Evolutionary conservation across 495 filamentous ascomycete genomes (phyloP), one percentile per base, ranked within the genome.

Genomic region (Umbilicaria muhlenbergii): DNA sequence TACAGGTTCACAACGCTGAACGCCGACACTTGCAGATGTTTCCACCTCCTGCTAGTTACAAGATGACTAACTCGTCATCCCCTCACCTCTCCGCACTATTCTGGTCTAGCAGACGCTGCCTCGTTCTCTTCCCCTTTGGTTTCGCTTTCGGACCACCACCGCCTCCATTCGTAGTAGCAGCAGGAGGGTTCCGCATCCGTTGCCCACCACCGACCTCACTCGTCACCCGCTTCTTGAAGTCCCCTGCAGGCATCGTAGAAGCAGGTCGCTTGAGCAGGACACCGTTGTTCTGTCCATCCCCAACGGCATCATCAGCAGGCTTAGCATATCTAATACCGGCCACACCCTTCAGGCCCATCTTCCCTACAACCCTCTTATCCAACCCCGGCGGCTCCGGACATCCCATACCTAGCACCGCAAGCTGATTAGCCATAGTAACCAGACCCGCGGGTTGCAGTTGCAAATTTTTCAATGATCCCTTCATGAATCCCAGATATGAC

Each of bases 401-500:
- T 5, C 45, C 52, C 65, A 71, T 67, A 11, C 59, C 67, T 5
- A 63, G 41, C 7, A 67, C 48, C 1, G 67, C 67, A 33, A 71
- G 38, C 4, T 60, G 52, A 21, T 70, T 71, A 6, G 64, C 67
- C 41, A 68, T 57, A 36, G 58, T 53, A 1, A 71, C 67, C 16
- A 71, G 60, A 3, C 56, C 60, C 17, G 64, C 39, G 45, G 62
- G 57, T 33, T 64, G 56, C 13, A 70, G 46, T 41, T 56, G 55
- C 32, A 71, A 51, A 39, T 54, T 62, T 34, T 58, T 64, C 34
- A 63, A 17, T 34, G 61, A 61, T 39, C 52, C 58, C 45, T 64
- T 65, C 36, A 71, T 61, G 54, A 68, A 71, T 3, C 67, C 67
- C 28, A 77, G 60, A 50, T 59, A 77, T 10, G 73, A 71, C 11